A percentile compares a stretch with the other conserved stretches of the same genome.
These are phyloP conservation scores for Cordyceps cateniannulata DNA, from an alignment of 2,329 filamentous ascomycete genomes.

Conservation along the genomic window DNA sequence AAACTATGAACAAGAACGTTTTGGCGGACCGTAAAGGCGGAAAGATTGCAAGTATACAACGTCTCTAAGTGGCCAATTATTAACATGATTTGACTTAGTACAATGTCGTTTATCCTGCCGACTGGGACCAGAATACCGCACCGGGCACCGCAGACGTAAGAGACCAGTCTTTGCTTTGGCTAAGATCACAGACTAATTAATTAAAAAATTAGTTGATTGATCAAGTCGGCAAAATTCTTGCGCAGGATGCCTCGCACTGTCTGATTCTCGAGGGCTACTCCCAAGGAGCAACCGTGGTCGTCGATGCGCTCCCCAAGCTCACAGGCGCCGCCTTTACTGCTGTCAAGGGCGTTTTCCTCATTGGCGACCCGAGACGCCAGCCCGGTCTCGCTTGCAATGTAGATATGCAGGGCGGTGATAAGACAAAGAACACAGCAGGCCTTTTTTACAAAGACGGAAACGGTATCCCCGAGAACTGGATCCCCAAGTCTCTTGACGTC, in stretches of 20 bases:
- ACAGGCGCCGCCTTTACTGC: constrained; percentile 10
- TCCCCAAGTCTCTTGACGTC: constrained; percentile 12
- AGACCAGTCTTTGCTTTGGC: background rate
- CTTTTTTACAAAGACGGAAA: background rate
- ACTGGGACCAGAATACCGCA: constrained; percentile 4
- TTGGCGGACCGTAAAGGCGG: background rate
- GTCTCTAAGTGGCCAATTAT: background rate
- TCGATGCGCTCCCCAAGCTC: constrained; percentile 10
- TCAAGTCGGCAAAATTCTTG: constrained; percentile 2
- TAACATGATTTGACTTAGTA: background rate
- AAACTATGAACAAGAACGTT: constrained; percentile 12
- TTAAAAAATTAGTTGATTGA: background rate
- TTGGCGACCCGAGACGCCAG: constrained; percentile 11
- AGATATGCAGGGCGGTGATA: constrained; percentile 11
- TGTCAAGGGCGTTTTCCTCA: constrained; percentile 13
- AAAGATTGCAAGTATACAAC: constrained; percentile 1
- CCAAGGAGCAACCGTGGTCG: constrained; percentile 11
- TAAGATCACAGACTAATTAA: background rate
- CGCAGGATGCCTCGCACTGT: background rate
- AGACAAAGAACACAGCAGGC: background rate
- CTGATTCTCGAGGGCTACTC: constrained; percentile 14
- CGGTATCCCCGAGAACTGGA: constrained; percentile 8
- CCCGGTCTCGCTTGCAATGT: constrained; percentile 14
- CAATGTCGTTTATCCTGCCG: constrained; percentile 10
- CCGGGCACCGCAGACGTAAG: constrained; percentile 11